Percentiles rank a stretch among this genome's conserved stretches.
phyloP scores from a whole-genome alignment of 2,329 filamentous ascomycete species.

The Exophiala bonariae region DNA sequence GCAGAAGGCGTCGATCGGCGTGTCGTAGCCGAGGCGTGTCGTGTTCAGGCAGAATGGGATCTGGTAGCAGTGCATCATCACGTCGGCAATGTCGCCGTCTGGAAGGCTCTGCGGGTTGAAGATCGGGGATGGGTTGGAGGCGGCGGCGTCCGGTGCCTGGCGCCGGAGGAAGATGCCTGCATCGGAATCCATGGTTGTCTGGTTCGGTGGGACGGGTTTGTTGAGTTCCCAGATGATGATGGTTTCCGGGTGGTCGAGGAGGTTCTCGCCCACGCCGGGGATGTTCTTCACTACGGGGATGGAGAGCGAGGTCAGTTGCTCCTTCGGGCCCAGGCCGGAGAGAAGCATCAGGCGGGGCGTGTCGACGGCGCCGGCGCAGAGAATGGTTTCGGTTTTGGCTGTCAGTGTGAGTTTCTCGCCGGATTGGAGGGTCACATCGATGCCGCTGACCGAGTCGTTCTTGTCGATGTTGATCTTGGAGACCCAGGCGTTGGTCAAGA shows the following conservation, averaged over 20 bases:
- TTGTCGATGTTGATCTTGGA: conserved; percentile 69
- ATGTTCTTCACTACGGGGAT: conserved; percentile 61
- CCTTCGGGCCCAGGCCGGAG: conserved; percentile 53
- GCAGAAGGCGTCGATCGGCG: conserved; percentile 77
- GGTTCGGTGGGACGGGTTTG: conserved; percentile 71
- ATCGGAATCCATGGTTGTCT: conserved; percentile 90
- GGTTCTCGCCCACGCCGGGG: conserved; percentile 64
- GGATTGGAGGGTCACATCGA: conserved; percentile 67
- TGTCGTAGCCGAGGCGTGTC: conserved; percentile 71
- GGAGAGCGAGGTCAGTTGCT: conserved; percentile 51
- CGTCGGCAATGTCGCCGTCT: conserved; percentile 75
- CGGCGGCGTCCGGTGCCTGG: conserved; percentile 67
- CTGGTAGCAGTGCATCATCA: conserved; percentile 98
- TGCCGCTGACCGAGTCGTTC: conserved; percentile 68
- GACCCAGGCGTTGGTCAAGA: conserved; percentile 87
- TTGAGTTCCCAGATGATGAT: conserved; percentile 79
- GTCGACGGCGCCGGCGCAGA: conserved; percentile 78
- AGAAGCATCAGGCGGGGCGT: conserved; percentile 68
- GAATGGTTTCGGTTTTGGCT: conserved; percentile 73
- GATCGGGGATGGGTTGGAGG: conserved; percentile 39
- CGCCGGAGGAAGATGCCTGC: conserved; percentile 85
- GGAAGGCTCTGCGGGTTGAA: conserved; percentile 52
- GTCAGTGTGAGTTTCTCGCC: conserved; percentile 56
- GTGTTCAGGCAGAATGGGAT: conserved; percentile 92
- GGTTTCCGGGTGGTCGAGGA: conserved; percentile 64